Conservation (phyloP, 2,329 filamentous ascomycete genomes). For the Emergomyces orientalis region DNA sequence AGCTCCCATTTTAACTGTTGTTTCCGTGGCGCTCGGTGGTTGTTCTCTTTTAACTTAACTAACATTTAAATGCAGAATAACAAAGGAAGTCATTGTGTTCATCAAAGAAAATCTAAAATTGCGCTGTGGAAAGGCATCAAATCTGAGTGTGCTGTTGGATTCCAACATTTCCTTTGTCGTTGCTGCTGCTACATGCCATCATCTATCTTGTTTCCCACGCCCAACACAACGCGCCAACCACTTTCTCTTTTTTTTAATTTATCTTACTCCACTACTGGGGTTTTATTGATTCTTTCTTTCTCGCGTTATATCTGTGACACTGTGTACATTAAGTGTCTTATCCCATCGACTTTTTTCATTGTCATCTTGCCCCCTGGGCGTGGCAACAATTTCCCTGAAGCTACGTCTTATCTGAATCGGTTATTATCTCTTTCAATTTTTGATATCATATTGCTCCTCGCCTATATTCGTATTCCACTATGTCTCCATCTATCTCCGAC, state of each 20-base stretch:
- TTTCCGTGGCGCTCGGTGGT: background rate
- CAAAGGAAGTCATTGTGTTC: background rate
- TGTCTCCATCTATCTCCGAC: background rate
- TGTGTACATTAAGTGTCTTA: background rate
- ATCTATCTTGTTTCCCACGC: constrained; percentile 30
- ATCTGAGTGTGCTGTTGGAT: background rate
- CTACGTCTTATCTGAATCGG: background rate
- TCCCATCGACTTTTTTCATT: background rate
- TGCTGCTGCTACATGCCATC: background rate
- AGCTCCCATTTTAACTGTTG: background rate
- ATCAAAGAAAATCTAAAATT: background rate
- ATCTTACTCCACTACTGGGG: no score
- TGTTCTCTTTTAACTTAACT: background rate
- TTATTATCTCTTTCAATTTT: background rate
- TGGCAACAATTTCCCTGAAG: background rate
- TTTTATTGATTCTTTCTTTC: background rate
- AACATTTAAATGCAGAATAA: background rate
- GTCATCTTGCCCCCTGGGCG: background rate
- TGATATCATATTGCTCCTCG: background rate
- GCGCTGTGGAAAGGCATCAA: background rate
- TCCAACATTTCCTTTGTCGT: background rate
- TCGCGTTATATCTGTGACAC: background rate
- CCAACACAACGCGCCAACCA: background rate
- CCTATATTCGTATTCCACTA: background rate
- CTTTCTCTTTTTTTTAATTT: background rate